Evolutionary conservation across 441 rosid genomes (phyloP).

Genomic region (Hypseocharis bilobata): DNA sequence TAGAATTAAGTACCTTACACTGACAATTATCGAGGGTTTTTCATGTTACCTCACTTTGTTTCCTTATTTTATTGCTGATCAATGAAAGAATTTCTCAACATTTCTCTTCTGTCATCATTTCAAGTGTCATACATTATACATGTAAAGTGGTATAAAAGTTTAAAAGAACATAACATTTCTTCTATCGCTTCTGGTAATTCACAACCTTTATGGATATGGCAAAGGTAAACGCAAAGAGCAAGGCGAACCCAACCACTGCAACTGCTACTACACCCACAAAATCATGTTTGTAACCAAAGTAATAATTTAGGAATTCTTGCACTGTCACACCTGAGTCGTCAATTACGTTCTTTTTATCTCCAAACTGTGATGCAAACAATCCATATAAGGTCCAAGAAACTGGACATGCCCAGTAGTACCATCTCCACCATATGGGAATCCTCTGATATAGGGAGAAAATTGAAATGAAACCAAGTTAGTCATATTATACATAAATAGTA

Average conservation of each 20-base stretch:
- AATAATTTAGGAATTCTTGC: conserved; percentile 21
- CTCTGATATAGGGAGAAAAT: conserved; percentile 23
- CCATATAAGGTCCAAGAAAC: conserved; percentile 50
- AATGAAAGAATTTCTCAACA: too few relatives aligned
- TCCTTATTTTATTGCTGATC: too few relatives aligned
- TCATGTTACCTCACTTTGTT: too few relatives aligned
- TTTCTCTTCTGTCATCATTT: too few relatives aligned
- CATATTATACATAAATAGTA: neutral
- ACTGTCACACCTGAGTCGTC: conserved; percentile 29
- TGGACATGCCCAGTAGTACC: conserved; percentile 47
- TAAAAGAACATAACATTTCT: neutral
- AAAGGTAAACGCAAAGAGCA: conserved; percentile 50
- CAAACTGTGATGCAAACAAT: conserved; percentile 36
- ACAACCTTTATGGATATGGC: conserved; percentile 54
- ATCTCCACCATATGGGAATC: conserved; percentile 56
- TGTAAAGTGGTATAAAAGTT: too few relatives aligned
- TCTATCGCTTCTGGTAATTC: conserved; percentile 59
- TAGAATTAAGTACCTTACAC: too few relatives aligned
- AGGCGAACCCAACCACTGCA: conserved; percentile 29
- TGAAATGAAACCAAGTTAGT: too few relatives aligned
- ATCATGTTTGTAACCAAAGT: conserved; percentile 35
- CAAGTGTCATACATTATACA: too few relatives aligned
- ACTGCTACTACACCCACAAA: conserved; percentile 37
- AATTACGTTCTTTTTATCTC: conserved; percentile 22
- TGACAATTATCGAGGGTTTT: too few relatives aligned